These are phyloP conservation scores for Alternaria burnsii DNA, from an alignment of 2,329 filamentous ascomycete genomes.

Conservation along the genomic window DNA sequence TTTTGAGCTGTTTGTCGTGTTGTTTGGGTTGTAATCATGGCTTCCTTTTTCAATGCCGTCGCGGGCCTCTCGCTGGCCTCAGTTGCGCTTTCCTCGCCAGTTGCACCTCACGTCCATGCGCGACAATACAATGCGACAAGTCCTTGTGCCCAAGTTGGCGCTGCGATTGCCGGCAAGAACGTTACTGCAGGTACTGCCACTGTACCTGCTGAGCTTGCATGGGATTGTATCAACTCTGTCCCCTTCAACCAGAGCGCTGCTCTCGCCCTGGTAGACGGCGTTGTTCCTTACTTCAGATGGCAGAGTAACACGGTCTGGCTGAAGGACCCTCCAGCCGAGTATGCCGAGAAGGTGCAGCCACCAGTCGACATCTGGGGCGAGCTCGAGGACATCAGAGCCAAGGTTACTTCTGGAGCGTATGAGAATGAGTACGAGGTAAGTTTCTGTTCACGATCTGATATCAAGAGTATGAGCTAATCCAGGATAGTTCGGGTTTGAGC, in stretches of 20 bases:
- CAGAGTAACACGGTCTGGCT: slow-evolving; percentile 57
- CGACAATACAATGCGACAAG: slow-evolving; percentile 38
- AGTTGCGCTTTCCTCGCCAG: slow-evolving; percentile 37
- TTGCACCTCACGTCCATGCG: slow-evolving; percentile 30
- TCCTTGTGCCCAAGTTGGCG: slow-evolving; percentile 46
- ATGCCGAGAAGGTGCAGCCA: slow-evolving; percentile 56
- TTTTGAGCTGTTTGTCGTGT: neutral
- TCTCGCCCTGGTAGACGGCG: slow-evolving; percentile 52
- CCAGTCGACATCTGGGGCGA: slow-evolving; percentile 54
- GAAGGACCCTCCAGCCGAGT: slow-evolving; percentile 57
- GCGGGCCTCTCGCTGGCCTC: slow-evolving; percentile 40
- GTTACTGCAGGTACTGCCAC: slow-evolving; percentile 43
- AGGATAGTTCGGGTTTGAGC: slow-evolving; percentile 42
- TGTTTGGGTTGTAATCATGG: slow-evolving; percentile 30
- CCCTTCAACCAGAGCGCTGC: slow-evolving; percentile 56
- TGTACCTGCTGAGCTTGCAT: slow-evolving; percentile 55
- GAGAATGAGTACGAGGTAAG: slow-evolving; percentile 53
- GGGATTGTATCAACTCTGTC: slow-evolving; percentile 57
- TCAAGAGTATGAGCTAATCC: slow-evolving; percentile 12
- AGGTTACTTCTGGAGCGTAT: slow-evolving; percentile 50
- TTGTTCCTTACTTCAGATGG: slow-evolving; percentile 58
- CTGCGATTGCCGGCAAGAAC: slow-evolving; percentile 36
- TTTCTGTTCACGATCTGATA: neutral
- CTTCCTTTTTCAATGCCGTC: slow-evolving; percentile 29
- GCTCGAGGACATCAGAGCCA: slow-evolving; percentile 51